Evolutionary conservation across 2,329 filamentous ascomycete genomes (phyloP).

Genomic region (Aspergillus thermomutatus): DNA sequence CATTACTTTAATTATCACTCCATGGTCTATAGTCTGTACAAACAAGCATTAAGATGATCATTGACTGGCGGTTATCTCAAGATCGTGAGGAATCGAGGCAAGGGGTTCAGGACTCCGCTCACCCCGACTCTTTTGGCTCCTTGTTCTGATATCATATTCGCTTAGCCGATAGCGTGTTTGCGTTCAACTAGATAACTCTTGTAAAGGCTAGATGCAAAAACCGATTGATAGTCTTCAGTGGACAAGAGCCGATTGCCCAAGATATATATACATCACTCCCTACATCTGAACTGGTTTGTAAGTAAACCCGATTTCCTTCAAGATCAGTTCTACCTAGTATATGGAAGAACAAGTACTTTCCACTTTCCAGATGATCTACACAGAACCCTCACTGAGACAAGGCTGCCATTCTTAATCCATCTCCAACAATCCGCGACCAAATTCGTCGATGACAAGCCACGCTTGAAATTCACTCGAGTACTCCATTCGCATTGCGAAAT

Average conservation of each 20-base stretch:
- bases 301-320: no score
- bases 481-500: background rate
- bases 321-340: no score
- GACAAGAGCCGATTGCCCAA: background rate
- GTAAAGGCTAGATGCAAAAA: background rate
- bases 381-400: background rate
- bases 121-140: background rate
- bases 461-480: background rate
- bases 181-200: background rate
- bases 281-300: background rate
- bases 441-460: background rate
- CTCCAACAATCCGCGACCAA: background rate
- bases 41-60: background rate
- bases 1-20: slow-evolving; percentile 20
- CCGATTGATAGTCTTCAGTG: background rate
- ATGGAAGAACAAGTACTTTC: no score
- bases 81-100: background rate
- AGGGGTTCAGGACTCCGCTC: background rate
- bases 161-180: background rate
- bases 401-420: background rate
- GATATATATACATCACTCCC: background rate
- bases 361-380: no score
- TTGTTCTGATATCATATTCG: background rate
- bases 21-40: slow-evolving; percentile 3
- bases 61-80: background rate